phyloP scores from a whole-genome alignment of 306 rosid genomes.

The Malus fusca region DNA sequence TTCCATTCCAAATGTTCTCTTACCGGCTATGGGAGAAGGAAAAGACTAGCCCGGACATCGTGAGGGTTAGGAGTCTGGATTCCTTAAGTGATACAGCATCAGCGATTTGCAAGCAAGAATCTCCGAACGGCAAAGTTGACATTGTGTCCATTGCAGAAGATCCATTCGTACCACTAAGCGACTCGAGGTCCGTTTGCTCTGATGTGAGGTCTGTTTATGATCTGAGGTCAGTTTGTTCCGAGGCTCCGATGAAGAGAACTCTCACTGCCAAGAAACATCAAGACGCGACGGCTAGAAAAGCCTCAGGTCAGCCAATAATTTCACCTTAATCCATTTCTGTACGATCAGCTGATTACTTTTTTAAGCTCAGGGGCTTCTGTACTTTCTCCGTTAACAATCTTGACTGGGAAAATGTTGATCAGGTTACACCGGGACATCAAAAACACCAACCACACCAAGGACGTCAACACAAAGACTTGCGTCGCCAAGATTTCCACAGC shows the following conservation, averaged over 20 bases:
- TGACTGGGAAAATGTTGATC: not conserved
- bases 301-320: constrained; percentile 42
- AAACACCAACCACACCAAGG: constrained; percentile 1
- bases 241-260: constrained; percentile 40
- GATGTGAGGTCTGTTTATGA: constrained; percentile 31
- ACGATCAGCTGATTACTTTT: not conserved
- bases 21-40: constrained; percentile 58
- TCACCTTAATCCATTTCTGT: not conserved
- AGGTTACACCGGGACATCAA: constrained; percentile 12
- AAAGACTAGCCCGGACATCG: constrained; percentile 28
- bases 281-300: constrained; percentile 27
- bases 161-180: constrained; percentile 18
- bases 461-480: not conserved
- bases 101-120: constrained; percentile 8
- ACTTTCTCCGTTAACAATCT: not conserved
- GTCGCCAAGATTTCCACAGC: not conserved
- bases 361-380: not conserved
- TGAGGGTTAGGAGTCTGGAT: constrained; percentile 29
- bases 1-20: constrained; percentile 86
- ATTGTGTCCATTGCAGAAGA: constrained; percentile 31
- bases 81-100: constrained; percentile 21
- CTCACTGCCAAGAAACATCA: constrained; percentile 19
- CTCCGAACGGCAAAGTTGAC: constrained; percentile 18
- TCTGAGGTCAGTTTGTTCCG: constrained; percentile 19
- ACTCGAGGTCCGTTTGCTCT: constrained; percentile 26